Conservation (phyloP, 257 asterid species). For the Scutellaria minor region DNA sequence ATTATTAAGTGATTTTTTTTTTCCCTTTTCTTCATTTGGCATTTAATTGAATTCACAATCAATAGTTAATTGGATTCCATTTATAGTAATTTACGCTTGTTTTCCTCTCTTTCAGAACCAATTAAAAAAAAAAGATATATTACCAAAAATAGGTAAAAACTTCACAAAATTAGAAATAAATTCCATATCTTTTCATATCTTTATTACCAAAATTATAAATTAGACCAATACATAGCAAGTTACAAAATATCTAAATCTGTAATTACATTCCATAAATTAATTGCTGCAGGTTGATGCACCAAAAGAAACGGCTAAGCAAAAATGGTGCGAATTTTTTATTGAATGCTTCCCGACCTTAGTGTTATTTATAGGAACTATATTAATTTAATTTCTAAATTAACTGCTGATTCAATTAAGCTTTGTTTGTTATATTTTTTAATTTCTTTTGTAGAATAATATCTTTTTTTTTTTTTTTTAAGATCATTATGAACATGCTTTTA, state of each 20-base stretch:
- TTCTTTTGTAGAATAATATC: neutral
- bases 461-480: neutral
- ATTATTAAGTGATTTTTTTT: neutral
- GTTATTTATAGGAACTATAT: constrained; percentile 12
- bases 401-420: neutral
- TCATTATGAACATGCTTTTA: neutral
- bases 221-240: neutral
- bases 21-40: neutral
- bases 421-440: neutral
- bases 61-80: neutral
- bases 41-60: neutral
- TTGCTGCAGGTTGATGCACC: constrained; percentile 44
- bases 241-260: neutral
- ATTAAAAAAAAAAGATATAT: neutral
- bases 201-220: neutral
- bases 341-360: too few species aligned
- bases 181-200: neutral
- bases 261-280: neutral
- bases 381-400: neutral
- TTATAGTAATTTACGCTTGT: neutral
- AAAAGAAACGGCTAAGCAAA: constrained; percentile 39
- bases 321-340: neutral
- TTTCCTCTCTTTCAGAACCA: neutral
- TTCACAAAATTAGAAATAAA: neutral
- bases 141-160: neutral